phyloP scores from a whole-genome alignment of 2,329 filamentous ascomycete genomes.

The Ophiostoma triangulosporum region DNA sequence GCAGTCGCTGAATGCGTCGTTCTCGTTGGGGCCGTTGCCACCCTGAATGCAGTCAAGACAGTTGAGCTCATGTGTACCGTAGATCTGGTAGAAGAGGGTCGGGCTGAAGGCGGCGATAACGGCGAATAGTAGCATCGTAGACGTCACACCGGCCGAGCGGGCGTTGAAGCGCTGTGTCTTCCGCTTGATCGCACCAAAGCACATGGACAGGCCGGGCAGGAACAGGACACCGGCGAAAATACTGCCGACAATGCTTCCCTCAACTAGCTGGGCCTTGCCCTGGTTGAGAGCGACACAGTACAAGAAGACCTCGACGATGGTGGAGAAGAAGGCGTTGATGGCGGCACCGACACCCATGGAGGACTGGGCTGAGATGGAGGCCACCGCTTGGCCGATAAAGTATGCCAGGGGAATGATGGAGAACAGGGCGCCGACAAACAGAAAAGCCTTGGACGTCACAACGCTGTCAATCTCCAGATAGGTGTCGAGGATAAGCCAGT shows the following conservation, averaged over 20 bases:
- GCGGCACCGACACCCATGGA: constrained; percentile 96
- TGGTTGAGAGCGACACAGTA: constrained; percentile 90
- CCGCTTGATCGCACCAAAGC: constrained; percentile 91
- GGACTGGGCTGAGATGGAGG: constrained; percentile 94
- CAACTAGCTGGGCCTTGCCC: constrained; percentile 84
- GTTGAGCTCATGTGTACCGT: constrained; percentile 90
- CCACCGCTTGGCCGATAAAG: constrained; percentile 96
- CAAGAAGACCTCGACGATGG: constrained; percentile 90
- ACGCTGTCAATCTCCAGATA: constrained; percentile 55
- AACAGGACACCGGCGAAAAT: constrained; percentile 96
- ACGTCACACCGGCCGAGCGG: constrained; percentile 88
- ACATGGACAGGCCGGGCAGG: constrained; percentile 92
- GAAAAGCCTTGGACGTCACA: constrained; percentile 69
- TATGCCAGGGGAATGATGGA: constrained; percentile 96
- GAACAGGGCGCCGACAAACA: constrained; percentile 71
- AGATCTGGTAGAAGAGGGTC: constrained; percentile 96
- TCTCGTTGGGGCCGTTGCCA: background rate
- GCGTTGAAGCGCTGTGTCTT: constrained; percentile 99
- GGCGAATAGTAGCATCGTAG: constrained; percentile 93
- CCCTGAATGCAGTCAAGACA: constrained; percentile 51
- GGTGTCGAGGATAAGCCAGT: constrained; percentile 68
- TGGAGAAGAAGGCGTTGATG: constrained; percentile 97
- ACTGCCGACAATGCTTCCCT: constrained; percentile 93
- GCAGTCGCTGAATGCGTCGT: constrained; percentile 49
- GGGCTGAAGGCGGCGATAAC: constrained; percentile 91